These are phyloP conservation scores for Nemania abortiva DNA, from an alignment of 2,329 filamentous ascomycete species.

Conservation along the genomic window DNA sequence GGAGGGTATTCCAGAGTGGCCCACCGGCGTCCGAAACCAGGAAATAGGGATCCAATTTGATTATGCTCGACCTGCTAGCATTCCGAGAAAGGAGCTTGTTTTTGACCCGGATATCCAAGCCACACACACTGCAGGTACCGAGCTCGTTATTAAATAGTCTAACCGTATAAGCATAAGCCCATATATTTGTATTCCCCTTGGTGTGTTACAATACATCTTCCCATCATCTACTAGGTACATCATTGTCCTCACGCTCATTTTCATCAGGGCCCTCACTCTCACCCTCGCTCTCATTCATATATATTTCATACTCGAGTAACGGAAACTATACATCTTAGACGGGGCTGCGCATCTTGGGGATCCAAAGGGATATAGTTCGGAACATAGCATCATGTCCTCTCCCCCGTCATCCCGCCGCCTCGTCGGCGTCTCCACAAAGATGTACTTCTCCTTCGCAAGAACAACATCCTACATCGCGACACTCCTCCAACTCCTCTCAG, in stretches of 20 bases:
- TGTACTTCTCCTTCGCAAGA: constrained; percentile 79
- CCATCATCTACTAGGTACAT: too few relatives aligned
- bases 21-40: not conserved
- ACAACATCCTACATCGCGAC: constrained; percentile 68
- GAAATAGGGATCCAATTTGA: not conserved
- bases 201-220: not conserved
- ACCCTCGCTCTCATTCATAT: not conserved
- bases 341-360: not conserved
- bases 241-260: not conserved
- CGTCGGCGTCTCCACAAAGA: constrained; percentile 80
- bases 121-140: constrained; percentile 14
- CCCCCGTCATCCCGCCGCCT: constrained; percentile 61
- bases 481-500: constrained; percentile 61
- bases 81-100: constrained; percentile 22
- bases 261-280: not conserved
- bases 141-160: not conserved
- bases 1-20: not conserved
- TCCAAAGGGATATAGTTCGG: not conserved
- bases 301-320: too few relatives aligned
- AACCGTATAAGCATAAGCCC: not conserved
- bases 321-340: too few relatives aligned
- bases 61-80: not conserved
- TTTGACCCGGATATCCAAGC: not conserved
- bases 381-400: constrained; percentile 28
- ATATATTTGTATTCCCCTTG: not conserved